Evolutionary conservation across 108 stramenopile genomes (phyloP).

Genomic region (Mediolabrus comicus): DNA sequence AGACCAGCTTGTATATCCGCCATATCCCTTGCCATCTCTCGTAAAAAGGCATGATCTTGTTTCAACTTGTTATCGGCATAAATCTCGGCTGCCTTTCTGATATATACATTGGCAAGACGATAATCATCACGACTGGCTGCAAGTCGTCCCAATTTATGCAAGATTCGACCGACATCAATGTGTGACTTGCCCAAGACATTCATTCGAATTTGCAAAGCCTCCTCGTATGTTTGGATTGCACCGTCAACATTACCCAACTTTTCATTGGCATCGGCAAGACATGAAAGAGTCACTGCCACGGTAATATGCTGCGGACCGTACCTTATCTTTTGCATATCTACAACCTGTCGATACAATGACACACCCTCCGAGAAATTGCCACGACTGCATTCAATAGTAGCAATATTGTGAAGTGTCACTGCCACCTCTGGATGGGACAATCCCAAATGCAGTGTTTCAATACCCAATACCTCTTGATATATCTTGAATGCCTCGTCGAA

Average conservation of each 20-base stretch:
- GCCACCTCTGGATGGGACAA: constrained; percentile 85
- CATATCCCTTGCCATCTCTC: constrained; percentile 71
- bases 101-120: constrained; percentile 53
- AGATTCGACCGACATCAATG: constrained; percentile 68
- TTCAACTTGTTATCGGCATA: constrained; percentile 68
- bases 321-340: constrained; percentile 71
- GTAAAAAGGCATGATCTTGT: constrained; percentile 69
- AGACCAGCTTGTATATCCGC: constrained; percentile 82
- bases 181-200: constrained; percentile 54
- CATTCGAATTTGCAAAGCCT: constrained; percentile 65
- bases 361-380: constrained; percentile 73
- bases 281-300: constrained; percentile 66
- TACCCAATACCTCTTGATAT: constrained; percentile 84
- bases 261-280: constrained; percentile 87
- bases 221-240: constrained; percentile 70
- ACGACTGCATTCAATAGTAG: constrained; percentile 84
- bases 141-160: constrained; percentile 83
- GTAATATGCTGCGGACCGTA: constrained; percentile 67
- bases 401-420: constrained; percentile 87
- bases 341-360: constrained; percentile 68
- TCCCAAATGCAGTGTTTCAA: constrained; percentile 82
- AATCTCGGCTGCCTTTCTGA: constrained; percentile 59
- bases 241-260: constrained; percentile 53
- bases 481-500: constrained; percentile 76
- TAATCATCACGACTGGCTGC: constrained; percentile 52